Base-by-base conservation (phyloP, 2,329 filamentous ascomycete species). In the Drechslerella coelobrocha region DNA sequence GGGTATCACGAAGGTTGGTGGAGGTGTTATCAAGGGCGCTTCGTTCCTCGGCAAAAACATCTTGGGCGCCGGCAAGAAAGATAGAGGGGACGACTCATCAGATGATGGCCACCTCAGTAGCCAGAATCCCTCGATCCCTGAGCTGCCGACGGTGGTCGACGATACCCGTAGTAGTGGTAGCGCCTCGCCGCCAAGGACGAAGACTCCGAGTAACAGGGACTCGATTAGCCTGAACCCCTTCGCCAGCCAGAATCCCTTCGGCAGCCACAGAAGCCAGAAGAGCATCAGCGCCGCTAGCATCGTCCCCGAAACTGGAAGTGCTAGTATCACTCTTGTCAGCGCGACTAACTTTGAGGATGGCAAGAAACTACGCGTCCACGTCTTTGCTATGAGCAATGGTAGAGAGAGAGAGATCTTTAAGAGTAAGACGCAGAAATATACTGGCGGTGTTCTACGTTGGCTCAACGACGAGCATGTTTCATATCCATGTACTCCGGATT, bases 31-130 rank as follows among this genome's bases (percentile, higher is more conserved):
- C 73, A 95, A 90, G 78, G 93, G 92, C 48, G 94, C 92, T 4
- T 92, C 90, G 0, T 97, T 97, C 83, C 83, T 99, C 73, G 89
- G 90, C 74, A 89, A 91, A 71, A 91, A 91, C 17, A 88, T 97
- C 79, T 89, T 88, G 76, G 83, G 88, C 66, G 86, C 87, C 78
- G 90, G 59, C 17, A 63, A 90, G 78, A 85, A 86, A 56, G 84
- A 85, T 19, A 83, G 83, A 4, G 12, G 12, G 6, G 78, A 81
- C 10, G 84, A 84, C 24, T 83, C 82, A 51, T 27, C 34, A 10
- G 56, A 68, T 19, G 57, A 71, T 59, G 14, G 47, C 27, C 6
- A 26, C 37, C 60, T 52, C 56, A 34, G 27, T 14, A 56, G 45
- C 34, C 65, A 72, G 7, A 61, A 48, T 10, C 37, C 60, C 45